These are phyloP conservation scores for Cercospora sojina DNA, from an alignment of 2,329 filamentous ascomycete species.

Conservation along the genomic window DNA sequence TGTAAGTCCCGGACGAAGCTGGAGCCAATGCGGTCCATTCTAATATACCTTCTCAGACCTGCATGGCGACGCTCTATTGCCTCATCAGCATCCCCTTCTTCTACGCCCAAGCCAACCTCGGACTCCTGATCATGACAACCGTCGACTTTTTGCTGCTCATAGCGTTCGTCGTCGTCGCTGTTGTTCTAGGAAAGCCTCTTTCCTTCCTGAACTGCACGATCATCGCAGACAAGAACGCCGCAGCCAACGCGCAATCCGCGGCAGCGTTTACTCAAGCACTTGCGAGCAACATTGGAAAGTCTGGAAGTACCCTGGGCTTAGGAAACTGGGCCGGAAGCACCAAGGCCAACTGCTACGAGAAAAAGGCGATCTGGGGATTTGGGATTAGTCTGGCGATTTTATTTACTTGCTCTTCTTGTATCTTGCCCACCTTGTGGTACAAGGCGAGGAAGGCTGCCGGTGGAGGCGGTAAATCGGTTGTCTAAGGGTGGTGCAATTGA, in stretches of 20 bases:
- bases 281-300: constrained; percentile 52
- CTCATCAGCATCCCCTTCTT: constrained; percentile 69
- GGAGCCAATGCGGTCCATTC: constrained; percentile 58
- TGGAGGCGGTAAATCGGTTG: constrained; percentile 20
- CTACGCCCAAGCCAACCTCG: constrained; percentile 73
- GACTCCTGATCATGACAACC: constrained; percentile 69
- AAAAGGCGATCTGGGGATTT: constrained; percentile 85
- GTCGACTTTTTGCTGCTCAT: constrained; percentile 70
- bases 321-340: constrained; percentile 59
- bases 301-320: constrained; percentile 53
- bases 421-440: constrained; percentile 51
- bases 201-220: constrained; percentile 71
- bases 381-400: constrained; percentile 69
- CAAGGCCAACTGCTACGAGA: constrained; percentile 71
- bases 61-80: constrained; percentile 75
- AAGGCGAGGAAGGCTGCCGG: constrained; percentile 48
- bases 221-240: constrained; percentile 49
- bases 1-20: constrained; percentile 57
- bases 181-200: constrained; percentile 75
- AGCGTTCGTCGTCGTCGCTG: constrained; percentile 73
- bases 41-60: constrained; percentile 64
- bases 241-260: constrained; percentile 48
- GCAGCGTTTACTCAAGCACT: constrained; percentile 57
- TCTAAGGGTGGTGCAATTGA: constrained; percentile 3
- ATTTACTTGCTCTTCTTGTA: constrained; percentile 46